Evolutionary conservation across 192 early-diverging fungal genomes (phyloP).

Genomic region (Podila horticola): DNA sequence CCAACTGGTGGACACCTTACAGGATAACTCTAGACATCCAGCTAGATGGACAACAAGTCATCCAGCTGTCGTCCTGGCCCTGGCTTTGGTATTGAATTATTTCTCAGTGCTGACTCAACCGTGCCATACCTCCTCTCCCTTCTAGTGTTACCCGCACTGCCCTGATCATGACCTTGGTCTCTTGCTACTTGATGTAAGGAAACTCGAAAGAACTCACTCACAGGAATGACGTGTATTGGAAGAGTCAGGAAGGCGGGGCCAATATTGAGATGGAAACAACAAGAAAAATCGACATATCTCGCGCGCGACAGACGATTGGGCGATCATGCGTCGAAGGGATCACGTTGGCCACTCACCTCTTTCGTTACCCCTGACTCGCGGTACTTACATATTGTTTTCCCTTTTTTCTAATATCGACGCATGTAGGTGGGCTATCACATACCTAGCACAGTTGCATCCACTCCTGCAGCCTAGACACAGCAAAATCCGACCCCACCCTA

Average conservation of each 20-base stretch:
- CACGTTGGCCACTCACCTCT: neutral
- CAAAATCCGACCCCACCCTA: constrained; percentile 63
- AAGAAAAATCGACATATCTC: too few species aligned
- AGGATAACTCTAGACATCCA: too few species aligned
- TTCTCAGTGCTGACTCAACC: neutral
- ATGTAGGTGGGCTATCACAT: constrained; percentile 92
- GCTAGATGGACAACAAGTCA: too few species aligned
- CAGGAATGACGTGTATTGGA: neutral
- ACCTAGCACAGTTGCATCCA: constrained; percentile 88
- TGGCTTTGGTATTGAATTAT: neutral
- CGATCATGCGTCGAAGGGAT: too few species aligned
- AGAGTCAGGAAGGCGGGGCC: neutral
- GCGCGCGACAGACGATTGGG: too few species aligned
- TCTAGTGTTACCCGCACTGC: constrained; percentile 64
- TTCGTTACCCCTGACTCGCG: too few species aligned
- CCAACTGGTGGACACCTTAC: too few species aligned
- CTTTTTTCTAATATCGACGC: neutral
- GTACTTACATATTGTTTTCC: neutral
- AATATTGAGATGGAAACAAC: too few species aligned
- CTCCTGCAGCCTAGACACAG: constrained; percentile 79
- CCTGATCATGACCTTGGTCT: constrained; percentile 66
- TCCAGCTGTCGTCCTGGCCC: too few species aligned
- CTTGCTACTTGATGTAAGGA: constrained; percentile 72
- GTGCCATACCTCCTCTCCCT: neutral
- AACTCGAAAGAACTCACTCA: neutral